Percentiles rank a stretch among this genome's conserved stretches.
These are phyloP conservation scores for Knufia petricola DNA, from an alignment of 2,329 filamentous ascomycete species.

Conservation along the genomic window DNA sequence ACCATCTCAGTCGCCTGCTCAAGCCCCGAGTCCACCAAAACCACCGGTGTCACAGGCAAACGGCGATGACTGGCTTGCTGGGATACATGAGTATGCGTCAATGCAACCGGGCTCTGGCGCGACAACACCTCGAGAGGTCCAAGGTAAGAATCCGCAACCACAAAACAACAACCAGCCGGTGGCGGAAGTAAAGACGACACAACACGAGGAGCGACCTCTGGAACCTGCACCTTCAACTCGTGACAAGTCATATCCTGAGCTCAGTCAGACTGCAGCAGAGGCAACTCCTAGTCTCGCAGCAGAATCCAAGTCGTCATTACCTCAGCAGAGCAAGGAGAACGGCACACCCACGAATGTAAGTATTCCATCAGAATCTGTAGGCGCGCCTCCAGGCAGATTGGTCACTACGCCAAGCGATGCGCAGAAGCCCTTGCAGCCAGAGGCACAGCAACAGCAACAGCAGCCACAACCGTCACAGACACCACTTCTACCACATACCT, in stretches of 20 bases:
- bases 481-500: too few species aligned
- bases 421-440: too few species aligned
- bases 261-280: too few species aligned
- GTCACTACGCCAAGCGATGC: too few species aligned
- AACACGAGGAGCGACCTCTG: neutral
- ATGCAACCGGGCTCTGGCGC: slow-evolving; percentile 5
- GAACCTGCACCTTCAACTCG: neutral
- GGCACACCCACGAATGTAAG: too few species aligned
- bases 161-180: neutral
- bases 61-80: slow-evolving; percentile 14
- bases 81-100: slow-evolving; percentile 36
- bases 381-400: too few species aligned
- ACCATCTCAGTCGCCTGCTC: neutral
- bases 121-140: neutral
- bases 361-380: too few species aligned
- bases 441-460: too few species aligned
- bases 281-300: neutral
- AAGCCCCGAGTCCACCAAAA: neutral
- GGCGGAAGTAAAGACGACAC: neutral
- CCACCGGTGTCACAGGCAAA: neutral
- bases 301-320: too few species aligned
- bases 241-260: neutral
- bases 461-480: too few species aligned
- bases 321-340: too few species aligned
- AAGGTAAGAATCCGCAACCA: neutral